Evolutionary conservation across 139 green algal species (phyloP).

Genomic region (Yamagishiella unicocca): DNA sequence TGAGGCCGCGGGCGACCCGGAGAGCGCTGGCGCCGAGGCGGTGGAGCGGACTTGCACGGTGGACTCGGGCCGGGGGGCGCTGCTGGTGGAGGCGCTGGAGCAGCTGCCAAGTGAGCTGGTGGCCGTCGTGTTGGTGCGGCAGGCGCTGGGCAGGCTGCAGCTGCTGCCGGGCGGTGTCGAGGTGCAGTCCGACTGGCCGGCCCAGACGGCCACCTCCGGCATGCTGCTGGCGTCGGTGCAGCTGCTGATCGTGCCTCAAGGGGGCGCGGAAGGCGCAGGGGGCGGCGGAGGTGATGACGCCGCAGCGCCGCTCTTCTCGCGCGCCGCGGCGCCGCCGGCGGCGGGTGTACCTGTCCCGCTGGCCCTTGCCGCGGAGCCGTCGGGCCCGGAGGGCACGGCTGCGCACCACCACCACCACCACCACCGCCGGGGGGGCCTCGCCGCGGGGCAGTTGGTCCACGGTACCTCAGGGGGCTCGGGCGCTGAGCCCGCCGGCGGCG

Average conservation of each 20-base stretch:
- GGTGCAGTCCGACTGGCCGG: neutral
- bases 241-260: neutral
- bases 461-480: neutral
- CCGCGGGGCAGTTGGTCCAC: neutral
- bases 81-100: neutral
- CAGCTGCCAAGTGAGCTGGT: conserved; percentile 33
- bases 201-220: neutral
- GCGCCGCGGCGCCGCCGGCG: neutral
- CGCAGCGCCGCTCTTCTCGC: neutral
- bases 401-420: neutral
- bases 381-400: neutral
- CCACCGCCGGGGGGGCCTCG: neutral
- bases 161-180: conserved; percentile 15
- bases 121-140: conserved; percentile 9
- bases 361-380: neutral
- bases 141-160: conserved; percentile 9
- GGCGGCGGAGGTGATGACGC: neutral
- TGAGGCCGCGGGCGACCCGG: neutral
- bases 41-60: neutral
- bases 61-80: neutral
- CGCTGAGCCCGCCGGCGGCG: neutral
- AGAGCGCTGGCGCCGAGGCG: neutral
- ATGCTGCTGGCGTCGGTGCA: neutral
- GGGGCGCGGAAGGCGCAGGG: neutral
- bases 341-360: neutral